These are phyloP conservation scores for Suillus discolor DNA, from an alignment of 768 basidiomycete genomes.

Conservation along the genomic window DNA sequence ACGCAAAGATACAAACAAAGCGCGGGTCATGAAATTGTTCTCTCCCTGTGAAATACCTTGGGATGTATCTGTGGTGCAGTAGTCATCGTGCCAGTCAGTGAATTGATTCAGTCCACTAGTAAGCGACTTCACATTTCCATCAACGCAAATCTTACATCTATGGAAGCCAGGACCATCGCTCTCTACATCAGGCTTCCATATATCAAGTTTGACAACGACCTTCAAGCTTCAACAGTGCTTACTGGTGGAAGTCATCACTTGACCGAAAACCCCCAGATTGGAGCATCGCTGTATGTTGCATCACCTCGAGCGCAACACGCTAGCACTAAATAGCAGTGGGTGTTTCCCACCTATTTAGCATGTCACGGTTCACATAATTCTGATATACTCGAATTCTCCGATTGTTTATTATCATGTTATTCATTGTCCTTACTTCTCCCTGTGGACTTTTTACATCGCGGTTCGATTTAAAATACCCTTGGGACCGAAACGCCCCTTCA, in stretches of 20 bases:
- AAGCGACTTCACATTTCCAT: too few species aligned
- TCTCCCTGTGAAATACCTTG: neutral
- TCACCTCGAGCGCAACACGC: neutral
- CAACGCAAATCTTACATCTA: neutral
- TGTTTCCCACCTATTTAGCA: neutral
- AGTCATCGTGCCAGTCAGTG: neutral
- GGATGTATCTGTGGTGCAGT: neutral
- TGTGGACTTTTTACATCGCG: neutral
- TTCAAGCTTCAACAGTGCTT: neutral
- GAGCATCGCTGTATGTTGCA: neutral
- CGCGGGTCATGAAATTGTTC: neutral
- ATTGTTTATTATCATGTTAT: neutral
- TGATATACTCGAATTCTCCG: neutral
- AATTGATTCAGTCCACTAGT: neutral
- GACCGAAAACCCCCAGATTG: neutral
- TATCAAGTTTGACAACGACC: constrained; percentile 49
- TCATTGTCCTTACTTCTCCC: neutral
- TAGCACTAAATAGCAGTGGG: neutral
- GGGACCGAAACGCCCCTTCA: constrained; percentile 19
- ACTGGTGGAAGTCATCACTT: neutral
- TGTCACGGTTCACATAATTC: neutral
- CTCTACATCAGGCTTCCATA: neutral
- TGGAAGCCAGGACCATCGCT: too few species aligned
- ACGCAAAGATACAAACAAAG: neutral
- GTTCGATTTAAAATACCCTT: neutral